Base-by-base conservation (phyloP, 805 yeast genomes). In the Ascoidea asiatica region DNA sequence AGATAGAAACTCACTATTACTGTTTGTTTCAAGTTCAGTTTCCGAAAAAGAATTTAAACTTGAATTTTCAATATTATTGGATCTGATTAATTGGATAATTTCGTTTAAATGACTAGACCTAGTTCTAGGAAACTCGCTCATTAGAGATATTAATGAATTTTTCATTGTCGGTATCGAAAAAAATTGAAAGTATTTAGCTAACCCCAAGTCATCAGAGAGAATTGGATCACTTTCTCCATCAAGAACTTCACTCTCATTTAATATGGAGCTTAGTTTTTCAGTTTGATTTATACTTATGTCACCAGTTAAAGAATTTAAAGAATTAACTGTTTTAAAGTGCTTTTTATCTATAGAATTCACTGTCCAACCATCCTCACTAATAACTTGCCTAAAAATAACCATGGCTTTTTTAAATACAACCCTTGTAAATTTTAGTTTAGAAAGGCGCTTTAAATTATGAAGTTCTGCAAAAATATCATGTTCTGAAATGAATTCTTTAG, bases 301-400 rank as follows among this genome's bases (percentile, higher is more conserved):
- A 2, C 81, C 81, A 2, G 67, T 61, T 43, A 76, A 60, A 11
- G 69, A 69, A n/a, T 60, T 54, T 2, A 77, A 48, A 4, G 73
- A 65, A 36, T 60, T 55, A 5, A 79, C 85, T n/a, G 61, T 59
- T 45, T 67, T 64, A 60, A 80, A 79, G 44, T 56, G 64, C 4
- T 50, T 50, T 1, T 62, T 55, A 19, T 59, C 56, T 1, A 78
- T 55, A 8, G 63, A 64, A 41, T 61, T 63, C 5, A 68, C 58
- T 0, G 80, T 68, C 85, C 86, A 79, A 23, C 69, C 75, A 45
- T 67, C 71, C 40, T 72, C 78, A 6, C 60, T 60, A 21, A 75
- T 44, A 8, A 65, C 45, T 2, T 61, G 53, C 21, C 78, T 49
- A 39, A 59, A 55, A 0, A 50, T 45, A 1, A 67, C 64, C 4